Evolutionary conservation across 2,329 filamentous ascomycete genomes (phyloP).

Genomic region (Microcyclosporella mali): DNA sequence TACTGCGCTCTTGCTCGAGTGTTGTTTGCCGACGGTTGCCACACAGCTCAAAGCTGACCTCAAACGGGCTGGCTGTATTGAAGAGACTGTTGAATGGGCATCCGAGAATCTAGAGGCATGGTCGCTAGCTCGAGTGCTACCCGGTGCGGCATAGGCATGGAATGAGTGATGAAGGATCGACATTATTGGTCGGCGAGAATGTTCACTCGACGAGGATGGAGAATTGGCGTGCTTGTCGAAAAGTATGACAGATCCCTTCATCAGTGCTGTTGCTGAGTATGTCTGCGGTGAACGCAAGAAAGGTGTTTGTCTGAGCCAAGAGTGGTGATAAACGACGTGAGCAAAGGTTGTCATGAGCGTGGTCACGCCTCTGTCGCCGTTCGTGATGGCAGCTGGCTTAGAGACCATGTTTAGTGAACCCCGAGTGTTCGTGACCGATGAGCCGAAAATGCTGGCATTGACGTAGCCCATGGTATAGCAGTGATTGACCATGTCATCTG

Average conservation of each 20-base stretch:
- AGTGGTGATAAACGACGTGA: slow-evolving; percentile 1
- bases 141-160: too few relatives aligned
- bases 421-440: slow-evolving; percentile 12
- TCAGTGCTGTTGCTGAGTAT: slow-evolving; percentile 6
- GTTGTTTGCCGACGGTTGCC: too few relatives aligned
- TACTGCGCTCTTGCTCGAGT: slow-evolving; percentile 15
- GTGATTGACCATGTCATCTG: slow-evolving; percentile 8
- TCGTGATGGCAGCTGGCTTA: slow-evolving; percentile 13
- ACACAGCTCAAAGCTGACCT: too few relatives aligned
- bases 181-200: too few relatives aligned
- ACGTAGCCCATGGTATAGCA: slow-evolving; percentile 12
- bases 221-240: slow-evolving; percentile 2
- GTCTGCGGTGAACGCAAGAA: slow-evolving; percentile 8
- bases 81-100: too few relatives aligned
- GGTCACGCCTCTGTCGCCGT: slow-evolving; percentile 10
- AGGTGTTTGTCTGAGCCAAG: slow-evolving; percentile 9
- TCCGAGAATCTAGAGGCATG: too few relatives aligned
- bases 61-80: too few relatives aligned
- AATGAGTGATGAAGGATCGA: not conserved
- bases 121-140: too few relatives aligned
- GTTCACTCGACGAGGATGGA: slow-evolving; percentile 1
- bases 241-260: slow-evolving; percentile 5
- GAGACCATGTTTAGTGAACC: slow-evolving; percentile 21
- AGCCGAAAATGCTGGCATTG: slow-evolving; percentile 12
- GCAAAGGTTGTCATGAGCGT: slow-evolving; percentile 8